A percentile compares a stretch with the other conserved stretches of the same genome.
Evolutionary conservation across 2,329 filamentous ascomycete genomes (phyloP).

Genomic region (Colletotrichum sp.): DNA sequence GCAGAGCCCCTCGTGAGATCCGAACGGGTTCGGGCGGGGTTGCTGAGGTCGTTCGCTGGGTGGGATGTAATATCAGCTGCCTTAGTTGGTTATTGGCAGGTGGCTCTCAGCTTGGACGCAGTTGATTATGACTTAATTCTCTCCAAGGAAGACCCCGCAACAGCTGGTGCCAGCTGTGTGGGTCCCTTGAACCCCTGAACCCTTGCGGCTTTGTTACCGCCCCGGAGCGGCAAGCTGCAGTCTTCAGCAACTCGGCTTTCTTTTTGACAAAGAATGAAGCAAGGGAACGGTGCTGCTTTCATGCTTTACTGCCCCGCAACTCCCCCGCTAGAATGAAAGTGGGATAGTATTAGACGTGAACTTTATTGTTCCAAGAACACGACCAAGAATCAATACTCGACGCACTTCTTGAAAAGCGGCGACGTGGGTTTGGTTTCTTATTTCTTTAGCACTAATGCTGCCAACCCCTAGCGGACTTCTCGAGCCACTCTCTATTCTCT

Average conservation of each 20-base stretch:
- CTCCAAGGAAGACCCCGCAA: slow-evolving; percentile 4
- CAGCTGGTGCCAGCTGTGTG: slow-evolving; percentile 15
- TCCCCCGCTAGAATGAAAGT: background rate
- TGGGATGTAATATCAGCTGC: slow-evolving; percentile 1
- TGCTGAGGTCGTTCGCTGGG: background rate
- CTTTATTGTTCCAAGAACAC: background rate
- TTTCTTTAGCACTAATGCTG: background rate
- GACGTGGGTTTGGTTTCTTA: background rate
- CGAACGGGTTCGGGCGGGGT: slow-evolving; percentile 1
- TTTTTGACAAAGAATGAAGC: background rate
- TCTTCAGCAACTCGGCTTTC: background rate
- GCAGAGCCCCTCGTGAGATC: background rate
- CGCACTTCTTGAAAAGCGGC: background rate
- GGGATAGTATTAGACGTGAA: background rate
- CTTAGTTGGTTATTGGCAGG: background rate
- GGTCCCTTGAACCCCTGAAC: background rate
- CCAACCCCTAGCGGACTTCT: background rate
- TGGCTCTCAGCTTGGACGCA: slow-evolving; percentile 1
- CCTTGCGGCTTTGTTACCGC: background rate
- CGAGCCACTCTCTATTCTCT: background rate
- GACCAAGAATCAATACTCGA: background rate
- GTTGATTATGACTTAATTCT: background rate
- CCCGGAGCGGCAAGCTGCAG: background rate
- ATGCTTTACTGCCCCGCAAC: background rate
- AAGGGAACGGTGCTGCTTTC: background rate